Evolutionary conservation across 2,329 filamentous ascomycete genomes (phyloP).

Genomic region (Colletotrichum navitas): DNA sequence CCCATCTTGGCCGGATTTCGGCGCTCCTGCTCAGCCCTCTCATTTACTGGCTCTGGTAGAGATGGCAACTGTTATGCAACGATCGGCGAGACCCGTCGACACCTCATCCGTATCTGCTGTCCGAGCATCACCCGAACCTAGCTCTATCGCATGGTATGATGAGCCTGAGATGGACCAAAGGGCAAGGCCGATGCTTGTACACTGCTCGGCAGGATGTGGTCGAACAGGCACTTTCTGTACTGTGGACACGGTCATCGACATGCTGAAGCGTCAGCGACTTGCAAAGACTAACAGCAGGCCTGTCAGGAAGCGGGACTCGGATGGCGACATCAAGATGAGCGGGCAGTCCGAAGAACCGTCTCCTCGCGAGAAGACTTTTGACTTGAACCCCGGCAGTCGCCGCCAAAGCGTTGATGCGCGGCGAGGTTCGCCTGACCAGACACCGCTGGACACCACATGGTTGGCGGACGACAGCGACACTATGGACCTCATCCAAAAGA

Average conservation of each 20-base stretch:
- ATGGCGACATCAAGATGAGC: constrained; percentile 63
- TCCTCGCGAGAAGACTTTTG: constrained; percentile 46
- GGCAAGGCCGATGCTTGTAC: constrained; percentile 84
- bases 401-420: constrained; percentile 35
- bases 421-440: constrained; percentile 31
- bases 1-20: constrained; percentile 97
- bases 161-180: constrained; percentile 69
- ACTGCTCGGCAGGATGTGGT: constrained; percentile 96
- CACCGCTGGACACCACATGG: constrained; percentile 69
- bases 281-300: constrained; percentile 48
- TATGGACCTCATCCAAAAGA: constrained; percentile 84
- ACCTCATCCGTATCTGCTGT: constrained; percentile 53
- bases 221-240: constrained; percentile 97
- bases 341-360: constrained; percentile 49
- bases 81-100: constrained; percentile 63
- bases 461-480: constrained; percentile 76
- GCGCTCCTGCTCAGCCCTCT: constrained; percentile 87
- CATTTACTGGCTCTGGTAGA: constrained; percentile 93
- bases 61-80: constrained; percentile 82
- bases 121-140: constrained; percentile 47
- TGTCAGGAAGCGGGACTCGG: constrained; percentile 49
- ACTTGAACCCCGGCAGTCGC: constrained; percentile 32
- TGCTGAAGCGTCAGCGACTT: constrained; percentile 87
- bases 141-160: constrained; percentile 62
- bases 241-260: constrained; percentile 94